Percentiles rank a stretch among this genome's conserved stretches.
Conservation (phyloP, 305 asterid genomes). For the Fraxinus albicans region DNA sequence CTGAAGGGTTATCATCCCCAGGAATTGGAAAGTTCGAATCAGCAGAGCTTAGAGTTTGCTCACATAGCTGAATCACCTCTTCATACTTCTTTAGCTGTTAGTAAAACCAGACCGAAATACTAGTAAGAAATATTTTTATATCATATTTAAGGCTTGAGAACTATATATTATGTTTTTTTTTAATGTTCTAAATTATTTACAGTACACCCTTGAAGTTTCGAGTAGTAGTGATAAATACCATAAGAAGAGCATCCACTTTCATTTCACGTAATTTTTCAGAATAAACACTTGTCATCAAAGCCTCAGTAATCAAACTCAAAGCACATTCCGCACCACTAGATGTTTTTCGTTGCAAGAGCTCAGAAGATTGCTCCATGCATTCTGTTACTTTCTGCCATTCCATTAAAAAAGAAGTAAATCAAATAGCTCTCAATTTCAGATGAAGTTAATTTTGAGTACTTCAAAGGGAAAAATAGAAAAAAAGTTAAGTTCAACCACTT, state of each 20-base stretch:
- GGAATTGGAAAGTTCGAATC: constrained; percentile 36
- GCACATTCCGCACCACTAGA: constrained; percentile 62
- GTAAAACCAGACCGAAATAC: constrained; percentile 25
- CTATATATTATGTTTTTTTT: background rate
- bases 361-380: constrained; percentile 59
- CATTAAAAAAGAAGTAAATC: background rate
- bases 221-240: constrained; percentile 46
- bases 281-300: constrained; percentile 66
- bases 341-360: constrained; percentile 55
- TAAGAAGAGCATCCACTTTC: constrained; percentile 85
- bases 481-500: background rate
- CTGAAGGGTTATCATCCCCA: constrained; percentile 33
- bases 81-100: constrained; percentile 76
- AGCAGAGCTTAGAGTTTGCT: constrained; percentile 56
- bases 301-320: constrained; percentile 63
- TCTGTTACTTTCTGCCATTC: constrained; percentile 67
- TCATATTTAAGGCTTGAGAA: constrained; percentile 13
- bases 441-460: background rate
- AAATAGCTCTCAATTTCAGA: constrained; percentile 16
- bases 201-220: constrained; percentile 17
- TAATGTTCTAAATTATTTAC: background rate
- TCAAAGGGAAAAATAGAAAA: background rate
- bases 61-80: constrained; percentile 74
- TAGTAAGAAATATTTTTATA: constrained; percentile 10
- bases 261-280: constrained; percentile 68